phyloP scores from a whole-genome alignment of 352 stramenopile species.

The Pythium guiyangense region DNA sequence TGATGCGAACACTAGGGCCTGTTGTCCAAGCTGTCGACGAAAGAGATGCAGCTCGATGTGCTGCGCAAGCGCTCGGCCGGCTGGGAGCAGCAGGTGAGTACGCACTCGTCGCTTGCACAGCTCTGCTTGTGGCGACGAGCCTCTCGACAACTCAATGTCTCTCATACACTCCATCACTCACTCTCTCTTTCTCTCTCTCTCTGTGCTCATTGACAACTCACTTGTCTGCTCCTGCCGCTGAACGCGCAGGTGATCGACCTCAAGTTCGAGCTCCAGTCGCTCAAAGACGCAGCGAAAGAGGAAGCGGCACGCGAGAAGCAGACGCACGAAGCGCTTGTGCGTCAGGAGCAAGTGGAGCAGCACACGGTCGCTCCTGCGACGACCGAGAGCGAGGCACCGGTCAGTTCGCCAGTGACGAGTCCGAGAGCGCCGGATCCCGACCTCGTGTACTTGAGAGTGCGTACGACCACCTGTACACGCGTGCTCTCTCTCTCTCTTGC shows the following conservation, averaged over 20 bases:
- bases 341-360: constrained; percentile 3
- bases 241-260: constrained; percentile 39
- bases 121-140: no score
- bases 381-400: no score
- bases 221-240: no score
- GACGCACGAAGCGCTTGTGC: constrained; percentile 5
- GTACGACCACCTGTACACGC: no score
- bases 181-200: no score
- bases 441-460: constrained; percentile 5
- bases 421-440: constrained; percentile 4
- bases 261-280: constrained; percentile 45
- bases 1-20: no score
- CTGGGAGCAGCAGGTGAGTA: constrained; percentile 43
- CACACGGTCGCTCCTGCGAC: background rate
- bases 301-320: constrained; percentile 17
- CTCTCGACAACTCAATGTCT: no score
- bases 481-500: no score
- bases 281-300: constrained; percentile 28
- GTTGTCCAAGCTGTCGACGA: constrained; percentile 22
- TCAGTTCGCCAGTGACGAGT: constrained; percentile 1
- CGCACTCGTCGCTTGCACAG: no score
- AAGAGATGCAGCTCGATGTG: constrained; percentile 35
- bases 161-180: no score
- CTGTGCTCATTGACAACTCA: no score
- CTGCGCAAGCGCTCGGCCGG: constrained; percentile 35